phyloP scores from a whole-genome alignment of 805 yeast genomes.

The Wilhelminamyces savonicus region DNA sequence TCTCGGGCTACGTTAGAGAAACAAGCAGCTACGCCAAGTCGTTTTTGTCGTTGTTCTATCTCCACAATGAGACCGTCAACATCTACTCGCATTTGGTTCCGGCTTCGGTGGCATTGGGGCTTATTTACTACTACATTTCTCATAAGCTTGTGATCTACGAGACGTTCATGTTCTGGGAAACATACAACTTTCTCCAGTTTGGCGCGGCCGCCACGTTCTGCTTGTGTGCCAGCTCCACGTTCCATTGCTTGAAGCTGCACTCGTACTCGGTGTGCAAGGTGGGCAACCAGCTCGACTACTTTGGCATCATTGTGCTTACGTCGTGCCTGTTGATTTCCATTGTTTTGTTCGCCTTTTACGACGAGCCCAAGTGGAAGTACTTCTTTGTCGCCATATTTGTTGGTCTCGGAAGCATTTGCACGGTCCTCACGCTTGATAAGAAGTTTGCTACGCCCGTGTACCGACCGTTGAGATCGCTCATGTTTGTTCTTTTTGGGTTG shows the following conservation, averaged over 20 bases:
- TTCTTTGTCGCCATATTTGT: constrained; percentile 43
- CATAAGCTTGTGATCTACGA: constrained; percentile 18
- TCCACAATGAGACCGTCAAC: constrained; percentile 70
- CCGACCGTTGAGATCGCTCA: constrained; percentile 69
- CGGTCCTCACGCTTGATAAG: constrained; percentile 56
- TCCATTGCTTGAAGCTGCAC: constrained; percentile 65
- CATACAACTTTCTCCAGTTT: constrained; percentile 46
- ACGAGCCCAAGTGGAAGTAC: constrained; percentile 27
- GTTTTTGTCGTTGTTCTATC: constrained; percentile 41
- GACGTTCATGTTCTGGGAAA: constrained; percentile 32
- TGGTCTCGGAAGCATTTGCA: constrained; percentile 54
- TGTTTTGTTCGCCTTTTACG: constrained; percentile 38
- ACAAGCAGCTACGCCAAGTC: constrained; percentile 44
- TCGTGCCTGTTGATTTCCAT: constrained; percentile 32
- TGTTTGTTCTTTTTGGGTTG: constrained; percentile 78
- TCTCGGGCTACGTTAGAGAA: constrained; percentile 57
- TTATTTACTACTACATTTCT: constrained; percentile 18
- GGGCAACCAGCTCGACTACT: constrained; percentile 69
- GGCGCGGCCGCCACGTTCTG: constrained; percentile 54
- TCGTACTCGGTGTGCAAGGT: constrained; percentile 45
- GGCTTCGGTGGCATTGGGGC: constrained; percentile 20
- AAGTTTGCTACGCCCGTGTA: constrained; percentile 64
- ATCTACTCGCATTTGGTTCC: constrained; percentile 63
- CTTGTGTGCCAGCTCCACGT: constrained; percentile 56
- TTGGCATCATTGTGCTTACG: constrained; percentile 67